Evolutionary conservation across 108 stramenopile genomes (phyloP).

Genomic region (Skeletonema marinoi): DNA sequence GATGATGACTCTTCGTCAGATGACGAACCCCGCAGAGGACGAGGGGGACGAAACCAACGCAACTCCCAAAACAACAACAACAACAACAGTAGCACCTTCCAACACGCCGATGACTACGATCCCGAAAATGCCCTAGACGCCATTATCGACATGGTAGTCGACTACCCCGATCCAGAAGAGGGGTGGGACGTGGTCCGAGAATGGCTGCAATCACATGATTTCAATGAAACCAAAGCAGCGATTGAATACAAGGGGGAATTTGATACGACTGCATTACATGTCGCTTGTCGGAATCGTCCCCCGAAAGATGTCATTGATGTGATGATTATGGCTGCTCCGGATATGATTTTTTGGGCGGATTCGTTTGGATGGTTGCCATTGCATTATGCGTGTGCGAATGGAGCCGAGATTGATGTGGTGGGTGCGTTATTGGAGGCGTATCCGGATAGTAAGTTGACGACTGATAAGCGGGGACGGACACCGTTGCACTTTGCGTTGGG

Average conservation of each 20-base stretch:
- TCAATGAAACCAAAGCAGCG: conserved; percentile 57
- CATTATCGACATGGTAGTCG: conserved; percentile 24
- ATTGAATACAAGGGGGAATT: conserved; percentile 60
- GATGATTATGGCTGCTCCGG: conserved; percentile 55
- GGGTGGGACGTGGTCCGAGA: conserved; percentile 66
- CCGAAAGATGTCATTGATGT: conserved; percentile 62
- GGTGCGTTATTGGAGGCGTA: conserved; percentile 57
- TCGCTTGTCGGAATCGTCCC: conserved; percentile 66
- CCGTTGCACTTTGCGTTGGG: conserved; percentile 11
- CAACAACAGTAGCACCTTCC: background rate
- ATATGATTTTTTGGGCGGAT: conserved; percentile 67
- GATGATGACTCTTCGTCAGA: background rate
- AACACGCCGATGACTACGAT: conserved; percentile 2
- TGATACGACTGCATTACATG: conserved; percentile 73
- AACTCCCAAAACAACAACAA: too few relatives aligned
- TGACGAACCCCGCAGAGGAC: background rate
- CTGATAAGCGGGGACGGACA: conserved; percentile 54
- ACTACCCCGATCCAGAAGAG: conserved; percentile 7
- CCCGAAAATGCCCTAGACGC: conserved; percentile 9
- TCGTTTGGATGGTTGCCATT: conserved; percentile 76
- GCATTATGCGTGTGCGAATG: conserved; percentile 82
- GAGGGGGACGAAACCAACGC: background rate
- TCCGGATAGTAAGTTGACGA: conserved; percentile 56
- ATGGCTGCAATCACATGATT: conserved; percentile 62
- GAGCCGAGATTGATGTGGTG: conserved; percentile 63